These are phyloP conservation scores for Davidsoniella neocaledoniae DNA, from an alignment of 2,329 filamentous ascomycete species.

Conservation along the genomic window DNA sequence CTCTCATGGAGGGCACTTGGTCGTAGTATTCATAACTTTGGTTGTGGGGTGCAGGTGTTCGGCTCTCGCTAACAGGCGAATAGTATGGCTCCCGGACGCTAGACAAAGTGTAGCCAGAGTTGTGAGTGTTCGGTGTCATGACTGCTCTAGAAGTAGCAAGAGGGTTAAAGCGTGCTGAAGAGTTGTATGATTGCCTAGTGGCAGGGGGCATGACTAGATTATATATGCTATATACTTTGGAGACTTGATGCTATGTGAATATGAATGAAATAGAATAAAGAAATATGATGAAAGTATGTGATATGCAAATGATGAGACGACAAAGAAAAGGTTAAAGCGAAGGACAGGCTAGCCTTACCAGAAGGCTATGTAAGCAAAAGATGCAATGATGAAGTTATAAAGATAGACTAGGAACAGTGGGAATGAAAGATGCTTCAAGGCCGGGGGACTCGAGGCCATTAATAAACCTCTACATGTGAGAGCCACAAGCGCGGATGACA, in stretches of 20 bases:
- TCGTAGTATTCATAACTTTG: conserved; percentile 12
- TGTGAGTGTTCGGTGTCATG: conserved; percentile 1
- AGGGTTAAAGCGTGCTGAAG: conserved; percentile 10
- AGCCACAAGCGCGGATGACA: too few relatives aligned
- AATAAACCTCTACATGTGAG: not conserved
- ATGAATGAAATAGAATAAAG: conserved; percentile 2
- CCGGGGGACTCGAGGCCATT: not conserved
- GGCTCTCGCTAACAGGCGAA: conserved; percentile 11
- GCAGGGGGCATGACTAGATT: conserved; percentile 29
- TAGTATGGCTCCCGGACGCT: conserved; percentile 10
- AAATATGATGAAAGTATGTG: conserved; percentile 2
- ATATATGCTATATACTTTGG: too few relatives aligned
- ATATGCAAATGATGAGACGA: not conserved
- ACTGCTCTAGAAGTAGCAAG: not conserved
- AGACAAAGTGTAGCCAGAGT: conserved; percentile 6
- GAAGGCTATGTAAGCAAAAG: conserved; percentile 11
- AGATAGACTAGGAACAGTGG: not conserved
- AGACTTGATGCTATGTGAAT: not conserved
- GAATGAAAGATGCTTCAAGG: too few relatives aligned
- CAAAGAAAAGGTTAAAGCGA: not conserved
- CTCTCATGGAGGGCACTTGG: conserved; percentile 1
- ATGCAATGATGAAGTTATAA: not conserved
- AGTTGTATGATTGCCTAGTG: conserved; percentile 23
- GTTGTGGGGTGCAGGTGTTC: conserved; percentile 4
- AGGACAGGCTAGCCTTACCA: conserved; percentile 11